Conservation (phyloP, 495 filamentous ascomycete genomes). For the Aspergillus baeticus region DNA sequence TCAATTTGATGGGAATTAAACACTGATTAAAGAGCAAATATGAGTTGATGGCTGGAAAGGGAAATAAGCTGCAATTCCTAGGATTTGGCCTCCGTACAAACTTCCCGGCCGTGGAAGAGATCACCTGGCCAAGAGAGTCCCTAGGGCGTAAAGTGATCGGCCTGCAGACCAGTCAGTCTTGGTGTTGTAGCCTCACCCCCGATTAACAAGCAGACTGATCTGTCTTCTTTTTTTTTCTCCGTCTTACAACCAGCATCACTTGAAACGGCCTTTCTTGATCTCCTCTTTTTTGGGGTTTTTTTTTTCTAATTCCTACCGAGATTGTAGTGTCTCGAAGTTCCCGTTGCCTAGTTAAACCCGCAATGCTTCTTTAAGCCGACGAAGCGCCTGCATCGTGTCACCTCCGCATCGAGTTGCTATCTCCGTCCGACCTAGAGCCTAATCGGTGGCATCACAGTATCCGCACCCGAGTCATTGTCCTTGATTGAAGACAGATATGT, state of each 20-base stretch:
- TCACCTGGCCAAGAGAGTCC: neutral
- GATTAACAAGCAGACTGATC: constrained; percentile 4
- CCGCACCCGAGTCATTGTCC: neutral
- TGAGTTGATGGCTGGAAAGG: too few species aligned
- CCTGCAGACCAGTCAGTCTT: constrained; percentile 6
- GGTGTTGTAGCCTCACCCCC: neutral
- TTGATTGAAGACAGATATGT: constrained; percentile 18
- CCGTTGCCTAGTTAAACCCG: constrained; percentile 3
- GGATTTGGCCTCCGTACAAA: neutral
- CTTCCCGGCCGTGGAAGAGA: neutral
- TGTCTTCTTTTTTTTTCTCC: constrained; percentile 1
- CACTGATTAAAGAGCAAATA: too few species aligned
- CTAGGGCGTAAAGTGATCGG: constrained; percentile 11
- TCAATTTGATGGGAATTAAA: too few species aligned
- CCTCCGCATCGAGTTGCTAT: neutral
- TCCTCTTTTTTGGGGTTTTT: neutral
- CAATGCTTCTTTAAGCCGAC: constrained; percentile 9
- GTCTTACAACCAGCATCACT: neutral
- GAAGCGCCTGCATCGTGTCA: constrained; percentile 8
- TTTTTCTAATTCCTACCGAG: neutral
- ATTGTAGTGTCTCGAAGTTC: neutral
- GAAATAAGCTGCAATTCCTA: neutral
- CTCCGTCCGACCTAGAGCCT: neutral
- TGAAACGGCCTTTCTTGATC: neutral
- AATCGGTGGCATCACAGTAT: neutral